Conservation (phyloP, 129 eudicot species). For the Saposhnikovia divaricata region DNA sequence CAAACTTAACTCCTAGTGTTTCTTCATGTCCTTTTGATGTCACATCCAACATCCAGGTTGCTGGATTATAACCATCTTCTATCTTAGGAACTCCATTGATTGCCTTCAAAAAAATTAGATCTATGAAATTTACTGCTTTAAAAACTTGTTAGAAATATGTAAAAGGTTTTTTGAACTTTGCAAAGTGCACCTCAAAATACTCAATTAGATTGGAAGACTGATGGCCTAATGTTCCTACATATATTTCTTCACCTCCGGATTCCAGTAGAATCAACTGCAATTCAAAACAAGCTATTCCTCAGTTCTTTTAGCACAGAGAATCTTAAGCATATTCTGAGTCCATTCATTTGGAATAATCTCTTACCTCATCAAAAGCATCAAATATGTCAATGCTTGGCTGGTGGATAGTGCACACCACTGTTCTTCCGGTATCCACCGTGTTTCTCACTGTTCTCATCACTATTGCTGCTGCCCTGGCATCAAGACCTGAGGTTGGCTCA, state of each 20-base stretch:
- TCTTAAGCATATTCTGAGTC: background rate
- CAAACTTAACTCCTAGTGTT: constrained; percentile 45
- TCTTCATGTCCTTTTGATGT: constrained; percentile 64
- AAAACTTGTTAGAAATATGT: background rate
- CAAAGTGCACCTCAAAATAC: constrained; percentile 66
- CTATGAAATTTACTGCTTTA: background rate
- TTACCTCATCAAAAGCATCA: constrained; percentile 86
- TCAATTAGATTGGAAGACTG: constrained; percentile 54
- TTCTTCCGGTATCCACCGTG: constrained; percentile 86
- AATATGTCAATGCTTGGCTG: constrained; percentile 93
- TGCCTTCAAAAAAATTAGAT: constrained; percentile 28
- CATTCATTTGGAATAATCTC: background rate
- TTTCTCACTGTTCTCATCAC: constrained; percentile 91
- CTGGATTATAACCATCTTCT: constrained; percentile 72
- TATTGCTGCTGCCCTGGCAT: constrained; percentile 96
- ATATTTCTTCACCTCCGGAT: constrained; percentile 87
- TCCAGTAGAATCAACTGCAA: constrained; percentile 65
- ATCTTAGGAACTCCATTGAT: constrained; percentile 51
- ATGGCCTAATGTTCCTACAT: constrained; percentile 70
- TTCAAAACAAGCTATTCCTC: background rate
- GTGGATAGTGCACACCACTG: constrained; percentile 92
- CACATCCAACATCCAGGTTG: constrained; percentile 88
- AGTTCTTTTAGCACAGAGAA: background rate
- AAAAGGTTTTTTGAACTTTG: background rate
- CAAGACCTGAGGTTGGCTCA: constrained; percentile 94